Conservation (phyloP, 2,329 filamentous ascomycete species). For the Furcasterigmium sp. region DNA sequence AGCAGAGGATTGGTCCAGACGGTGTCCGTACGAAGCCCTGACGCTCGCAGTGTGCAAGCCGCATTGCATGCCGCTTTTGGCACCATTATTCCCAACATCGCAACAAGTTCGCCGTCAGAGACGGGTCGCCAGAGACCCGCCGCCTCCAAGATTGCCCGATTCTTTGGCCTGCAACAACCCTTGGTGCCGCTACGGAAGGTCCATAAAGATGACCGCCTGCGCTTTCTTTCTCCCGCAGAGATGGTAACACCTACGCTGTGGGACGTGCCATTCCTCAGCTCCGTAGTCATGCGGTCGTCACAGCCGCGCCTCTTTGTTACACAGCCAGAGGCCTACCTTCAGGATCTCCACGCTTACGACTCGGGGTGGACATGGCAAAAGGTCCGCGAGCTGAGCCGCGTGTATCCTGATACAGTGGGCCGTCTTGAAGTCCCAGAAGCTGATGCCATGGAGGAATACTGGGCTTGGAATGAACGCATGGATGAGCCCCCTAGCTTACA, state of each 20-base stretch:
- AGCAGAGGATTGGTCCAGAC: conserved; percentile 68
- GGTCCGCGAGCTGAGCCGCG: conserved; percentile 56
- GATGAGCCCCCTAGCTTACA: conserved; percentile 50
- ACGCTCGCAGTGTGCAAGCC: conserved; percentile 62
- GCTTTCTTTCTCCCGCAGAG: conserved; percentile 65
- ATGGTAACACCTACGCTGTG: conserved; percentile 69
- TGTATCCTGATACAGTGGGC: conserved; percentile 39
- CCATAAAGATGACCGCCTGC: conserved; percentile 66
- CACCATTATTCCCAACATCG: conserved; percentile 42
- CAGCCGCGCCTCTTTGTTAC: conserved; percentile 70
- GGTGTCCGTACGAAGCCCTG: conserved; percentile 55
- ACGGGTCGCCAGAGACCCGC: conserved; percentile 11
- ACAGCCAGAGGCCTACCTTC: conserved; percentile 68
- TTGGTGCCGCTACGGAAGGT: conserved; percentile 76
- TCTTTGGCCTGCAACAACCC: conserved; percentile 57
- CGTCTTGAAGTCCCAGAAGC: conserved; percentile 47
- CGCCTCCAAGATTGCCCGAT: conserved; percentile 33
- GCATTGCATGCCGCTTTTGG: conserved; percentile 60
- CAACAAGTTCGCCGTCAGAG: conserved; percentile 2
- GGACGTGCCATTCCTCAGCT: conserved; percentile 65
- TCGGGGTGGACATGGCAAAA: conserved; percentile 66
- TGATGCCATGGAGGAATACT: conserved; percentile 60
- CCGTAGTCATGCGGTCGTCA: conserved; percentile 68
- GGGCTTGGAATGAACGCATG: conserved; percentile 60
- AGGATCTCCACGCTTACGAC: conserved; percentile 50